phyloP scores from a whole-genome alignment of 177 flowering plant genomes.

The Vitis hybrid region DNA sequence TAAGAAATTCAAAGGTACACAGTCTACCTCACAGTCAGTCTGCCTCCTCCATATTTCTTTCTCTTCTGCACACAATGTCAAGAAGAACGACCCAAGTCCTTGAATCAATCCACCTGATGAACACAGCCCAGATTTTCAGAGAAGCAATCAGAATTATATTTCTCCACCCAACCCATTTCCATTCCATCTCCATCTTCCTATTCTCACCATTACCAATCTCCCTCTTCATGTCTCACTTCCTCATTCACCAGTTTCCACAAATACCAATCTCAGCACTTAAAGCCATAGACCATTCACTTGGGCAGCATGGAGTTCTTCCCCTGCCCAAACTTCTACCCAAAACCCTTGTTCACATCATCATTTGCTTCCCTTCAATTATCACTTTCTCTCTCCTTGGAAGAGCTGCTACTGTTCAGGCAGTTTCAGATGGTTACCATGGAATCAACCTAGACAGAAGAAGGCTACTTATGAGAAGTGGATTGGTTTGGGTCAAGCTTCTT shows the following conservation, averaged over 20 bases:
- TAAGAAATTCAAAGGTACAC: not conserved
- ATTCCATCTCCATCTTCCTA: constrained; percentile 38
- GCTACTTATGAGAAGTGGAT: constrained; percentile 29
- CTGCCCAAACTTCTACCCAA: constrained; percentile 25
- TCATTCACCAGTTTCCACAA: constrained; percentile 28
- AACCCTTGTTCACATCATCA: constrained; percentile 25
- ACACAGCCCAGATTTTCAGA: constrained; percentile 28
- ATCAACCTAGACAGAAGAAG: constrained; percentile 26
- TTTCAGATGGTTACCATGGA: constrained; percentile 37
- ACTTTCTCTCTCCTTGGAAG: constrained; percentile 41
- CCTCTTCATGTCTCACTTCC: constrained; percentile 36
- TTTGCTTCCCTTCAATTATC: constrained; percentile 37
- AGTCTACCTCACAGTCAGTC: constrained; percentile 3
- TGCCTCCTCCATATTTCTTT: not conserved
- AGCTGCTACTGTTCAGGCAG: constrained; percentile 39
- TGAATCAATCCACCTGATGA: constrained; percentile 28
- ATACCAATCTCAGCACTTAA: constrained; percentile 19
- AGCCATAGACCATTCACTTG: constrained; percentile 16
- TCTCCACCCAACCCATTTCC: constrained; percentile 36
- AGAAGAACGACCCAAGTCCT: constrained; percentile 26
- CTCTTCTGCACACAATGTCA: constrained; percentile 20
- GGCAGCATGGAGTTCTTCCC: constrained; percentile 15
- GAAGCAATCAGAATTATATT: constrained; percentile 36
- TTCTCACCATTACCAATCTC: constrained; percentile 40
- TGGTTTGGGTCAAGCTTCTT: constrained; percentile 39